phyloP scores from a whole-genome alignment of 441 rosid genomes.

The Daphne laureola region DNA sequence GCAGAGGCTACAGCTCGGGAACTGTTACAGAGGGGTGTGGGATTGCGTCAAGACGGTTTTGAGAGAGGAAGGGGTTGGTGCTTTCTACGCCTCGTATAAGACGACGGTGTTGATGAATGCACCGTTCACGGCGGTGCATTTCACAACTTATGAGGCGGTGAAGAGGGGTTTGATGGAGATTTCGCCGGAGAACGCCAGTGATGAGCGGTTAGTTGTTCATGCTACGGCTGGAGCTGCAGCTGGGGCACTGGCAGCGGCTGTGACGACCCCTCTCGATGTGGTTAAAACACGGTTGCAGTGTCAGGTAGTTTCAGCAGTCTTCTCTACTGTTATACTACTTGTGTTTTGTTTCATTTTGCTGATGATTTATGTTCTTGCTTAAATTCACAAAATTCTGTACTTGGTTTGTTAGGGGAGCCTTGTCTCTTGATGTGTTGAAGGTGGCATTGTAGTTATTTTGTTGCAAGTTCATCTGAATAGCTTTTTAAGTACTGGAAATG shows the following conservation, averaged over 20 bases:
- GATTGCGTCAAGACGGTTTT: slow-evolving; percentile 62
- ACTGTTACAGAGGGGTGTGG: slow-evolving; percentile 52
- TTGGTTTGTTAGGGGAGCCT: too few species aligned
- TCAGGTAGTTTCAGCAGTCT: slow-evolving; percentile 41
- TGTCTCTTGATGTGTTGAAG: too few species aligned
- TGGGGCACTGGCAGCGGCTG: slow-evolving; percentile 64
- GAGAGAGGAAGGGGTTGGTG: slow-evolving; percentile 67
- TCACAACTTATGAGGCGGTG: slow-evolving; percentile 68
- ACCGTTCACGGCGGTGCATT: slow-evolving; percentile 85
- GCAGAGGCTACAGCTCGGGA: slow-evolving; percentile 75
- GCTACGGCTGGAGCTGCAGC: slow-evolving; percentile 95
- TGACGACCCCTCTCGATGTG: slow-evolving; percentile 84
- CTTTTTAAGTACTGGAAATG: too few species aligned
- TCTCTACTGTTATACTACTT: background rate
- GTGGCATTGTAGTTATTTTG: too few species aligned
- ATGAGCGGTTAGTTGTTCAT: slow-evolving; percentile 64
- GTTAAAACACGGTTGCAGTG: slow-evolving; percentile 94
- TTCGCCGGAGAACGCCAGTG: slow-evolving; percentile 53
- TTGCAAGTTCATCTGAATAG: too few species aligned
- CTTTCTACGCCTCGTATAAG: slow-evolving; percentile 80
- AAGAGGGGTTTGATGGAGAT: slow-evolving; percentile 62
- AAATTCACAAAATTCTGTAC: too few species aligned
- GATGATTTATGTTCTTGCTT: too few species aligned
- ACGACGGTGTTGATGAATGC: slow-evolving; percentile 93
- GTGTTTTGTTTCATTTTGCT: background rate